phyloP scores from a whole-genome alignment of 345 rosid species.

The Hirschfeldia incana region DNA sequence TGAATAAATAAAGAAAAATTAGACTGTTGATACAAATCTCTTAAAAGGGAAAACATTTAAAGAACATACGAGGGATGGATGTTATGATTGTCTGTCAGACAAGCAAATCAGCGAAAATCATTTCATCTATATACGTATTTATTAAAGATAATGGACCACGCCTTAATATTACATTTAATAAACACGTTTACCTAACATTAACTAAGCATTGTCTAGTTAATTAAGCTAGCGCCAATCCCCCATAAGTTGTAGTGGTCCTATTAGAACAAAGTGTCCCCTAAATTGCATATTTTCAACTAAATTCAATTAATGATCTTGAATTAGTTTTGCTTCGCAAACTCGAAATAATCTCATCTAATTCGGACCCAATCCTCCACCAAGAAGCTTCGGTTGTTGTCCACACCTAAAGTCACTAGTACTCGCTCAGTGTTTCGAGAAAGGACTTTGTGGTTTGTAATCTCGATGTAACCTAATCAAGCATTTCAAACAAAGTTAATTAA shows the following conservation, averaged over 20 bases:
- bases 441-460: constrained; percentile 31
- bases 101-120: constrained; percentile 33
- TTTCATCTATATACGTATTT: neutral
- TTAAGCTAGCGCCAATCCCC: constrained; percentile 37
- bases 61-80: constrained; percentile 33
- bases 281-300: constrained; percentile 38
- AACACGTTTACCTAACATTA: constrained; percentile 62
- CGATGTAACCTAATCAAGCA: constrained; percentile 32
- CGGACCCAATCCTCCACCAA: constrained; percentile 28
- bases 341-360: constrained; percentile 34
- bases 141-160: constrained; percentile 28
- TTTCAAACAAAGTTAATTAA: neutral
- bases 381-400: constrained; percentile 28
- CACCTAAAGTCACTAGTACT: constrained; percentile 25
- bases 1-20: neutral
- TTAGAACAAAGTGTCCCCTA: constrained; percentile 76
- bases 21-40: neutral
- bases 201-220: constrained; percentile 31
- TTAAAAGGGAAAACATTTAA: constrained; percentile 11
- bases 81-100: constrained; percentile 43
- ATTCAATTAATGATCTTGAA: constrained; percentile 14
- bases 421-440: constrained; percentile 22
- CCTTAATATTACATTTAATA: constrained; percentile 32
- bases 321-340: constrained; percentile 29
- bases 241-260: constrained; percentile 45